These are phyloP conservation scores for Schizochytrium sp. DNA, from an alignment of 108 stramenopile genomes.

Conservation along the genomic window DNA sequence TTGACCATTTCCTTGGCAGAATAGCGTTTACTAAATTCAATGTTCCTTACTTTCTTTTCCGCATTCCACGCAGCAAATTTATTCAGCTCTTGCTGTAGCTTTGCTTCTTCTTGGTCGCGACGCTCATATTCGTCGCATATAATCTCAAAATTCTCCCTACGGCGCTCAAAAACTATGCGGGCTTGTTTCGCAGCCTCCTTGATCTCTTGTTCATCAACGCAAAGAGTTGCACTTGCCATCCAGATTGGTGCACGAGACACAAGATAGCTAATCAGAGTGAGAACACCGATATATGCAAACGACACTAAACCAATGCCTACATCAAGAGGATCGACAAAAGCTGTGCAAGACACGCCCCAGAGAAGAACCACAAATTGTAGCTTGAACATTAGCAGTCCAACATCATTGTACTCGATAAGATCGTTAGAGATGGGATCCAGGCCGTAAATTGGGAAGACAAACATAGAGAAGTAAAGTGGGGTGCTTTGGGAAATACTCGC, in stretches of 20 bases:
- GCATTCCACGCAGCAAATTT: background rate
- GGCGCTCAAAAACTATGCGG: background rate
- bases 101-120: constrained; percentile 1
- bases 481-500: background rate
- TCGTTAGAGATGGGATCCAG: constrained; percentile 44
- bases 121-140: constrained; percentile 41
- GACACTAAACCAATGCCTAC: constrained; percentile 40
- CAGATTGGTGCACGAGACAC: constrained; percentile 52
- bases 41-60: background rate
- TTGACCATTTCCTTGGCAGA: constrained; percentile 41
- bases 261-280: background rate
- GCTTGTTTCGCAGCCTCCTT: constrained; percentile 61
- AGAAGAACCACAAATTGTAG: background rate
- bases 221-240: constrained; percentile 52
- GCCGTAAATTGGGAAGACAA: constrained; percentile 23
- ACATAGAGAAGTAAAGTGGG: constrained; percentile 50
- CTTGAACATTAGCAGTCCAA: constrained; percentile 33
- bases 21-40: background rate
- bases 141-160: constrained; percentile 42
- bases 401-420: constrained; percentile 13
- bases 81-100: background rate
- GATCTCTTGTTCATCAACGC: constrained; percentile 38
- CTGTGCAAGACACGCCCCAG: constrained; percentile 24
- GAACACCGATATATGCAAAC: background rate
- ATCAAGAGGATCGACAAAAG: constrained; percentile 44